These are phyloP conservation scores for Syncephalastrum sp. DNA, from an alignment of 371 early-diverging fungal species.

Conservation along the genomic window DNA sequence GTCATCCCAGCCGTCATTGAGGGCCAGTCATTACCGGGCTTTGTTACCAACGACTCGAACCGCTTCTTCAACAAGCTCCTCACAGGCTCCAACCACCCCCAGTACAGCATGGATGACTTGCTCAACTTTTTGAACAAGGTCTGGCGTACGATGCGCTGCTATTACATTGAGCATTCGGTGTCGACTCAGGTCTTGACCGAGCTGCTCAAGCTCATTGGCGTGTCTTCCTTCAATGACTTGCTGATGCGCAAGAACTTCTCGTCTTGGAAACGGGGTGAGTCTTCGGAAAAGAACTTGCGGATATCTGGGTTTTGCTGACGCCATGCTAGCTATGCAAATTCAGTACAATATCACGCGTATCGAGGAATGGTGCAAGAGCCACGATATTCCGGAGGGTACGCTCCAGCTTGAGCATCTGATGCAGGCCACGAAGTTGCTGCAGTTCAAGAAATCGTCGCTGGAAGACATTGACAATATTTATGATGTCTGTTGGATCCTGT, in stretches of 20 bases:
- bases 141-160: conserved; percentile 88
- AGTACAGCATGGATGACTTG: conserved; percentile 85
- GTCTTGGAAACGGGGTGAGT: conserved; percentile 75
- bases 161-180: conserved; percentile 81
- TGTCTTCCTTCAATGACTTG: conserved; percentile 89
- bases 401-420: conserved; percentile 89
- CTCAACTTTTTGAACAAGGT: conserved; percentile 86
- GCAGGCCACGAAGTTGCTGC: conserved; percentile 93
- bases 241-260: conserved; percentile 84
- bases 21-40: conserved; percentile 84
- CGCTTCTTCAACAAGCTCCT: conserved; percentile 78
- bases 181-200: conserved; percentile 80
- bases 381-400: conserved; percentile 89
- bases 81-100: conserved; percentile 57
- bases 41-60: conserved; percentile 81
- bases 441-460: conserved; percentile 83
- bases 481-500: conserved; percentile 94
- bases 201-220: conserved; percentile 85
- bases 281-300: not conserved
- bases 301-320: not conserved
- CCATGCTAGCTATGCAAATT: conserved; percentile 84
- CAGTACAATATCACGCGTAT: conserved; percentile 95
- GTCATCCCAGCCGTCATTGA: conserved; percentile 91
- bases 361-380: conserved; percentile 97
- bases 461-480: conserved; percentile 94